These are phyloP conservation scores for Podila epicladia DNA, from an alignment of 192 early-diverging fungal genomes.

Conservation along the genomic window DNA sequence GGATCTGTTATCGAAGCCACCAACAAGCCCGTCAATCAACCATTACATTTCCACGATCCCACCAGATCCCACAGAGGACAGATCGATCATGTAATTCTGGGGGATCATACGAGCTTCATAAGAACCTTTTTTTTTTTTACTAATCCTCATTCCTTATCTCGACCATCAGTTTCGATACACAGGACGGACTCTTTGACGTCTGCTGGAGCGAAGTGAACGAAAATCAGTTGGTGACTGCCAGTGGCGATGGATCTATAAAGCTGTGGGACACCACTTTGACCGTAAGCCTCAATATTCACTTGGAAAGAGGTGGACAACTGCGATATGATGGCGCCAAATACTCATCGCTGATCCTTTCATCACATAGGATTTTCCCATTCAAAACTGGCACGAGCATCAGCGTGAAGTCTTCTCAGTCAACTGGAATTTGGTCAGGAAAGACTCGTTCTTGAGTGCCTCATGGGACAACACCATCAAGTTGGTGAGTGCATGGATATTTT, in stretches of 20 bases:
- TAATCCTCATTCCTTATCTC: not conserved
- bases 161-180: slow-evolving; percentile 86
- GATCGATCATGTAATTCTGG: too few species aligned
- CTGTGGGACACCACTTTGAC: slow-evolving; percentile 90
- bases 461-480: slow-evolving; percentile 97
- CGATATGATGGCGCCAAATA: too few species aligned
- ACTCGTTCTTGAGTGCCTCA: slow-evolving; percentile 89
- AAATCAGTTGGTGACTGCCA: slow-evolving; percentile 89
- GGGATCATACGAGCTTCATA: too few species aligned
- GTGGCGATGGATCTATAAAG: slow-evolving; percentile 96
- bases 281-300: slow-evolving; percentile 58
- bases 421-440: slow-evolving; percentile 94
- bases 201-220: slow-evolving; percentile 97
- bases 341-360: not conserved
- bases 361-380: slow-evolving; percentile 82
- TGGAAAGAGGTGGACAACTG: not conserved
- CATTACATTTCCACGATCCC: too few species aligned
- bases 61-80: too few species aligned
- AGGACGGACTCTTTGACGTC: slow-evolving; percentile 95
- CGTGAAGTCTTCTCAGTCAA: slow-evolving; percentile 94
- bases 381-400: slow-evolving; percentile 92
- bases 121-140: not conserved
- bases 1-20: not conserved
- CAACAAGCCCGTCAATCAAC: not conserved
- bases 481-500: slow-evolving; percentile 55